Evolutionary conservation across 1,284 basidiomycete species (phyloP).

Genomic region (Spongiforma sp.): DNA sequence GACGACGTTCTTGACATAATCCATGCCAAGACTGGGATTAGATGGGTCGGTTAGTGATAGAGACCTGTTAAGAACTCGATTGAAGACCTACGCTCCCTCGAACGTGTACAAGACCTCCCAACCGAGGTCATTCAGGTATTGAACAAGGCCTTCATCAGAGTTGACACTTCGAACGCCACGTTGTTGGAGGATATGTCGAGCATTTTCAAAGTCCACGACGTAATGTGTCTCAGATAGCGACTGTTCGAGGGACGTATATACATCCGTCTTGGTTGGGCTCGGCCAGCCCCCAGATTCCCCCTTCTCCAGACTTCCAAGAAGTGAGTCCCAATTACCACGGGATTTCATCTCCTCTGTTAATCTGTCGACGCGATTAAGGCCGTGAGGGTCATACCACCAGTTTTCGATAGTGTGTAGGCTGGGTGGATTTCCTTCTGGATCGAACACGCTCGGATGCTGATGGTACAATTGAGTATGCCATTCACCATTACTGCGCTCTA

Average conservation of each 20-base stretch:
- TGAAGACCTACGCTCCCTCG: conserved; percentile 41
- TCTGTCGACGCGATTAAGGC: conserved; percentile 44
- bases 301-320: conserved; percentile 24
- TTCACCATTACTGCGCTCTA: conserved; percentile 43
- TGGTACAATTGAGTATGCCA: conserved; percentile 43
- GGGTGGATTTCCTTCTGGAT: conserved; percentile 26
- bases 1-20: conserved; percentile 49
- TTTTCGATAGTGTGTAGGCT: conserved; percentile 45
- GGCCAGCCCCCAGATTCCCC: conserved; percentile 31
- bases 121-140: conserved; percentile 40
- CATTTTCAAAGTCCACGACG: conserved; percentile 25
- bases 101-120: conserved; percentile 47
- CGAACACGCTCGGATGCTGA: conserved; percentile 20
- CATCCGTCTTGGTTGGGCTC: conserved; percentile 22
- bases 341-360: conserved; percentile 38
- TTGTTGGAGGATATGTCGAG: conserved; percentile 22
- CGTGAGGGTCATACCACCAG: conserved; percentile 45
- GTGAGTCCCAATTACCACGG: conserved; percentile 37
- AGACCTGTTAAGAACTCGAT: neutral
- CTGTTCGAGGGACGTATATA: conserved; percentile 24
- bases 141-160: conserved; percentile 38
- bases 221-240: conserved; percentile 22
- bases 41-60: conserved; percentile 12
- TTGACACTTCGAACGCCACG: conserved; percentile 20
- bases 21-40: conserved; percentile 46